Base-by-base conservation (phyloP, 2,329 filamentous ascomycete genomes). In the Penicillium sp. region DNA sequence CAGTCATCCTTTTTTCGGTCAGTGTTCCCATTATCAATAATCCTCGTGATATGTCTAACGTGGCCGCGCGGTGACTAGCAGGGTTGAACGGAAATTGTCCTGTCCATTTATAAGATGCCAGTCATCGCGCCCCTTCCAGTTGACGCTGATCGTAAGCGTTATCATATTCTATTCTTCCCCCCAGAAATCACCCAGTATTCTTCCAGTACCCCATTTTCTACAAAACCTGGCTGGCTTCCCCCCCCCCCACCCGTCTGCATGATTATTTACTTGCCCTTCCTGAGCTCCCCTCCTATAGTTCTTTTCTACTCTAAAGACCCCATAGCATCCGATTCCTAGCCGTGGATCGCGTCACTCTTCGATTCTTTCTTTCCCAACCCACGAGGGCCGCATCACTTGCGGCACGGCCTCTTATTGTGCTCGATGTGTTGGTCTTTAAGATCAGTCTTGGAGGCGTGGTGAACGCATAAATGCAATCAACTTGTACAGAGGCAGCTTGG, bases 21-120 rank as follows among this genome's bases (percentile, higher is more conserved):
- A 42, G 37, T 35, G 37, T 28, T 30, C 57, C 58, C 55, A 58
- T 56, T 60, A 63, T 38, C 30, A 58, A 55, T 45, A 11, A 52
- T 46, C 60, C 65, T 66, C 70, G 66, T 73, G 68, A 71, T 71
- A 65, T 70, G 66, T 70, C 66, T 63, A 72, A 68, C 71, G 71
- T 73, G 71, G 68, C 70, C 66, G 71, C 68, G 63, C 53, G 58
- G 61, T 56, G 62, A 65, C 58, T 51, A 60, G 62, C 61, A 68
- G 60, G 56, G 60, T 61, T 60, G 56, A 55, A 59, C 51, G 38
- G 57, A 61, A 16, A 57, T 54, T 52, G 46, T 48, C 43, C 13
- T 7, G 19, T 46, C 43, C 53, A 19, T 49, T 28, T 25, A 38
- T 59, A 22, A 55, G 62, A 59, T 45, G 19, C 63, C 63, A 65